Percentiles rank a stretch among this genome's conserved stretches.
phyloP scores from a whole-genome alignment of 305 asterid species.

The Fraxinus sp. region DNA sequence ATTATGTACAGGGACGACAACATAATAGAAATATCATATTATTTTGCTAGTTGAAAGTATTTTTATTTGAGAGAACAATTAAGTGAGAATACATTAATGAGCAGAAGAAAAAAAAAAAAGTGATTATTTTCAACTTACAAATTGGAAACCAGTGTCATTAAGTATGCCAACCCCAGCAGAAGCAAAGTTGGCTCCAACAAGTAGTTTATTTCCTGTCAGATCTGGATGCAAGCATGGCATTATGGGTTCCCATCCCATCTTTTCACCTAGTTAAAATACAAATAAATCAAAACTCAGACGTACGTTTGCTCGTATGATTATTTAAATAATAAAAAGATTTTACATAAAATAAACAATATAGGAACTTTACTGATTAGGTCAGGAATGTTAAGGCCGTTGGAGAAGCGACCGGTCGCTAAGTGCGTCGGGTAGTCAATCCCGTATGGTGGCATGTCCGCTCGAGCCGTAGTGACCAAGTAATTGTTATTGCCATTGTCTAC shows the following conservation, averaged over 20 bases:
- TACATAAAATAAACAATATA: not conserved
- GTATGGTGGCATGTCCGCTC: slow-evolving; percentile 79
- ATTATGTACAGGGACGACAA: not conserved
- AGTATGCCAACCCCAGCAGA: slow-evolving; percentile 50
- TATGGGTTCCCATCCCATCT: slow-evolving; percentile 31
- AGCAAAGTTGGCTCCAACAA: slow-evolving; percentile 47
- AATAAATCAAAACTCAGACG: not conserved
- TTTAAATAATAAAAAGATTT: not conserved
- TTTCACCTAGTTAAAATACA: slow-evolving; percentile 47
- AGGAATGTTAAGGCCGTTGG: slow-evolving; percentile 75
- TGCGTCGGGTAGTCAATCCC: slow-evolving; percentile 72
- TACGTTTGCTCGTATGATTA: not conserved
- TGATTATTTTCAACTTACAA: slow-evolving; percentile 29
- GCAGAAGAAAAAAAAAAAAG: not conserved
- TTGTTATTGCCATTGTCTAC: slow-evolving; percentile 84
- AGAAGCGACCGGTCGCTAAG: slow-evolving; percentile 74
- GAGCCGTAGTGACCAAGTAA: slow-evolving; percentile 63
- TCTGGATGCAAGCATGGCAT: slow-evolving; percentile 39
- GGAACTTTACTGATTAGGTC: slow-evolving; percentile 59
- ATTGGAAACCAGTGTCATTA: slow-evolving; percentile 46
- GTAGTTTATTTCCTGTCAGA: slow-evolving; percentile 31
- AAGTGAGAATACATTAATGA: not conserved
- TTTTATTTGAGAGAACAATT: not conserved
- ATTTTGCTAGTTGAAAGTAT: not conserved
- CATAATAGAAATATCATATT: not conserved